Base-by-base conservation (phyloP, 345 rosid genomes). In the Xanthoceras sorbifolium region DNA sequence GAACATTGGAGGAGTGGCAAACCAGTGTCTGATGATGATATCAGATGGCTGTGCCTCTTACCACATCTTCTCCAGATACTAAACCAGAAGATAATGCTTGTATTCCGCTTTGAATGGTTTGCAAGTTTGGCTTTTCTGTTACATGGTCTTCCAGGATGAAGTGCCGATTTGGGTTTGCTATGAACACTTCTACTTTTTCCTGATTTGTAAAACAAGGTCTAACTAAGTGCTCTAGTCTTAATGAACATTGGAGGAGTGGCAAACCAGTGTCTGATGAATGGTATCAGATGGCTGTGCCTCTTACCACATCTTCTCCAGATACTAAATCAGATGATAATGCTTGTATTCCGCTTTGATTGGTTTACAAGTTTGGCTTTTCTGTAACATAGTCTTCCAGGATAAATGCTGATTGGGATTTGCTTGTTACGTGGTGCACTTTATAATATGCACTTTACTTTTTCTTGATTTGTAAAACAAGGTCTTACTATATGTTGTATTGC, bases 121-220 rank as follows among this genome's bases (percentile, higher is more conserved):
- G 81, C 91, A 79, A 88, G 90, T 86, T 87, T 87, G 89, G 87
- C 93, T 86, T 77, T 90, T 86, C 86, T 85, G 86, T 83, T 40
- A 84, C 81, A 86, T 76, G 57, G 34, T 62, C 15, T 7, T 46
- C 50, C 0, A 3, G 48, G 29, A 38, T 38, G 54, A 69, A 22
- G n/a, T 65, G 11, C 9, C 23, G 48, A 64, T 54, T 38, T 40
- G 3, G n/a, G 6, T 22, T 17, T 42, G 36, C 34, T 36, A 9
- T 36, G 3, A 22, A 26, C 20, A 1, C 8, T 57, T 50, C n/a
- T 48, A 18, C 18, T 5, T 25, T n/a, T n/a, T 1, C 6, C 25
- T 31, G 10, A 4, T 46, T 36, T 1, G 40, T 36, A 36, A 36
- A 36, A 36, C 40, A 36, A 36, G 40, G 5, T 36, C 9, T 4